Percentiles rank a stretch among this genome's conserved stretches.
These are phyloP conservation scores for Leccinum broughii DNA, from an alignment of 768 basidiomycete genomes.

Conservation along the genomic window DNA sequence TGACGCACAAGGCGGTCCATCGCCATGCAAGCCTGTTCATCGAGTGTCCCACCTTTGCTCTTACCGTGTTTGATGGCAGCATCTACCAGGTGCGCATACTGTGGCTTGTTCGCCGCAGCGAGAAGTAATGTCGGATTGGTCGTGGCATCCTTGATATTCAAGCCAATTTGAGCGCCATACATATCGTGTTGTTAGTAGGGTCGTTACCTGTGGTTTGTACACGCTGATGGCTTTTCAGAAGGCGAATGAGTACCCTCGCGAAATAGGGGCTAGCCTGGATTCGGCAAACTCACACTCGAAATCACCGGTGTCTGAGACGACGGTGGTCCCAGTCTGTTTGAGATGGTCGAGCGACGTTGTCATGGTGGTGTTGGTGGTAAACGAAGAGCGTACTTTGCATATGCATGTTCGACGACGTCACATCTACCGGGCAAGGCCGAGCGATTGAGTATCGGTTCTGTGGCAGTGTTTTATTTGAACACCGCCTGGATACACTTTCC, in stretches of 20 bases:
- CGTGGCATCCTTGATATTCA: constrained; percentile 73
- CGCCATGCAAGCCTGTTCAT: constrained; percentile 62
- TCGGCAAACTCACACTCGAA: constrained; percentile 61
- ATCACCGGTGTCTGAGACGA: constrained; percentile 89
- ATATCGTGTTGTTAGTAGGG: not conserved
- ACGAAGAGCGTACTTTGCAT: not conserved
- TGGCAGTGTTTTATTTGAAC: too few species aligned
- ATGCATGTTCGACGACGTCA: not conserved
- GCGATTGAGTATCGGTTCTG: not conserved
- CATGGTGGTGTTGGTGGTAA: constrained; percentile 45
- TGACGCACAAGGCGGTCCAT: not conserved
- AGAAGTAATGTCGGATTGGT: constrained; percentile 95
- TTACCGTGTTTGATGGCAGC: constrained; percentile 72
- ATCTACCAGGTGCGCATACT: constrained; percentile 76
- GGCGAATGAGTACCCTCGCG: not conserved
- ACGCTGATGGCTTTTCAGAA: constrained; percentile 69
- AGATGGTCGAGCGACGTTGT: constrained; percentile 76
- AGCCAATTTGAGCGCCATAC: not conserved
- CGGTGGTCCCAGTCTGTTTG: constrained; percentile 87
- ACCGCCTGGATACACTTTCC: too few species aligned
- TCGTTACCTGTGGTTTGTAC: constrained; percentile 84
- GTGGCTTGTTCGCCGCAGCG: constrained; percentile 85
- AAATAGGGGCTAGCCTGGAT: constrained; percentile 11
- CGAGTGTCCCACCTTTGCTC: constrained; percentile 71
- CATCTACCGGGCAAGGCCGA: constrained; percentile 6